These are phyloP conservation scores for Alternaria hordeiaustralica DNA, from an alignment of 2,329 filamentous ascomycete genomes.

Conservation along the genomic window DNA sequence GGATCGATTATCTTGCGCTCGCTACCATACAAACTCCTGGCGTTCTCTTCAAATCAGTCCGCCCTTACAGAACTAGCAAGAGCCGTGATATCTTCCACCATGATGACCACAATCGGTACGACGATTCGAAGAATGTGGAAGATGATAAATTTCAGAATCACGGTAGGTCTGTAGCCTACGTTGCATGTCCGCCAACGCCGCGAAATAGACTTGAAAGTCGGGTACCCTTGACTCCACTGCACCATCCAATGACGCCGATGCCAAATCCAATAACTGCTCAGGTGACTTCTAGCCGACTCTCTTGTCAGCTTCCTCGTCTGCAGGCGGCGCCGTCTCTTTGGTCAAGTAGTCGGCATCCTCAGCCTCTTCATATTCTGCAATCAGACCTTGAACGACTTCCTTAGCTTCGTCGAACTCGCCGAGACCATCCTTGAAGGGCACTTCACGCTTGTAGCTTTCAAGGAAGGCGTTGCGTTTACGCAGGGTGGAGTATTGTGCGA, in stretches of 20 bases:
- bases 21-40: neutral
- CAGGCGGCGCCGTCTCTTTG: slow-evolving; percentile 63
- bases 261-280: neutral
- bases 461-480: slow-evolving; percentile 97
- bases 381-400: slow-evolving; percentile 88
- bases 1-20: neutral
- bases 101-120: neutral
- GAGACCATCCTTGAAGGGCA: slow-evolving; percentile 88
- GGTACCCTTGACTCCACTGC: neutral
- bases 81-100: no score
- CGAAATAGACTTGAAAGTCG: neutral
- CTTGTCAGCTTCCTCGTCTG: slow-evolving; percentile 42
- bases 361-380: slow-evolving; percentile 94
- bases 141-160: no score
- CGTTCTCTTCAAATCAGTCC: no score
- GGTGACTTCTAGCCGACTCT: slow-evolving; percentile 25
- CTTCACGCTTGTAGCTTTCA: slow-evolving; percentile 94
- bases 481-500: slow-evolving; percentile 90
- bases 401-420: slow-evolving; percentile 95
- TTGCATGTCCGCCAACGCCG: slow-evolving; percentile 1
- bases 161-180: neutral
- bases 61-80: no score
- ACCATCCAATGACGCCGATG: slow-evolving; percentile 6
- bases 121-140: neutral
- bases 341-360: slow-evolving; percentile 90